phyloP scores from a whole-genome alignment of 148 eudicot species.

The Silene conica region DNA sequence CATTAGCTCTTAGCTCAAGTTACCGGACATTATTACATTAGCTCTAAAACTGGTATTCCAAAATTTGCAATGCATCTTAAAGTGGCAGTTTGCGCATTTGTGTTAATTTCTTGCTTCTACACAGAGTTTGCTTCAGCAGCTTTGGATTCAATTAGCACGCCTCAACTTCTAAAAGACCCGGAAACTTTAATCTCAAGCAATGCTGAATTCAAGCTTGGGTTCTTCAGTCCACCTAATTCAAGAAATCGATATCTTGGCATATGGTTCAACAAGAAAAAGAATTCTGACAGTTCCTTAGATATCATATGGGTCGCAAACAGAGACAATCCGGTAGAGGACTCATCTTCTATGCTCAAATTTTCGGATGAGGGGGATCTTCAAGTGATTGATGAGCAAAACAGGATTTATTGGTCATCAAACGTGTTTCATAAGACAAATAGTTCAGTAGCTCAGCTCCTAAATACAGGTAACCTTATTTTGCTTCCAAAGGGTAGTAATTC shows the following conservation, averaged over 20 bases:
- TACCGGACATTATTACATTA: neutral
- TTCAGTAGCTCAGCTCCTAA: constrained; percentile 26
- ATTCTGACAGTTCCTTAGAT: constrained; percentile 4
- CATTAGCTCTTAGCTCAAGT: neutral
- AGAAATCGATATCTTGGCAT: constrained; percentile 38
- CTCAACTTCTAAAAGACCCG: constrained; percentile 17
- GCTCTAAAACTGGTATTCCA: neutral
- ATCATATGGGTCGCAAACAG: constrained; percentile 53
- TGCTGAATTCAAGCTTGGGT: constrained; percentile 26
- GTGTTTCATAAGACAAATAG: neutral
- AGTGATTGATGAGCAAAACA: constrained; percentile 24
- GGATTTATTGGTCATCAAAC: constrained; percentile 39
- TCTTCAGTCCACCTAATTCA: constrained; percentile 34
- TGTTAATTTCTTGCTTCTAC: neutral
- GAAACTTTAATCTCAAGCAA: constrained; percentile 25
- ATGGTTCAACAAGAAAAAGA: constrained; percentile 22
- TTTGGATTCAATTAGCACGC: neutral
- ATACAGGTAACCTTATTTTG: constrained; percentile 27
- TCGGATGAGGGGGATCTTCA: constrained; percentile 33
- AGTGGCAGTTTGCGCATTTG: neutral
- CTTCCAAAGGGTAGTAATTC: constrained; percentile 1
- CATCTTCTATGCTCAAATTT: constrained; percentile 25
- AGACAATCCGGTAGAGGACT: constrained; percentile 31
- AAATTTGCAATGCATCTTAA: neutral
- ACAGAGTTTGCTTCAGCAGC: neutral